Conservation (phyloP, 2,329 filamentous ascomycete genomes). For the Dactylellina sp. region DNA sequence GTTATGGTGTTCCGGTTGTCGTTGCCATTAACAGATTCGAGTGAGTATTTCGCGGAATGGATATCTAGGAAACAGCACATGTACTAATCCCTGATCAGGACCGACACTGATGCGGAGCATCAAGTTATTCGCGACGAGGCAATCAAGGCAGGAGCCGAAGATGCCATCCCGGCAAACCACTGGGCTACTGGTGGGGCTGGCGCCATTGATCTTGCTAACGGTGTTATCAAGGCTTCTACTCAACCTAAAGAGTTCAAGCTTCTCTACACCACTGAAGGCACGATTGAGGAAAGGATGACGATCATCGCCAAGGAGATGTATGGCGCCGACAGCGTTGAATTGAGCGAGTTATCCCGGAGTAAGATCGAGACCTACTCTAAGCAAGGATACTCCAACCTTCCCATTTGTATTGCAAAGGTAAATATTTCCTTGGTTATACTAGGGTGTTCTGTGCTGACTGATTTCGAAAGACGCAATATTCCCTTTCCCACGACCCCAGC, state of each 20-base stretch:
- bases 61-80: not conserved
- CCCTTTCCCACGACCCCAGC: constrained; percentile 88
- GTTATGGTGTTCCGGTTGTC: constrained; percentile 91
- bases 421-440: not conserved
- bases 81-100: constrained; percentile 63
- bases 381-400: constrained; percentile 90
- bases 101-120: constrained; percentile 92
- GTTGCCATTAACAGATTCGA: constrained; percentile 97
- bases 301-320: constrained; percentile 94
- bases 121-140: constrained; percentile 89
- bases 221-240: constrained; percentile 82
- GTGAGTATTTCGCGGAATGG: constrained; percentile 14
- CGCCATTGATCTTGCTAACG: constrained; percentile 86
- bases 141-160: constrained; percentile 89
- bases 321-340: constrained; percentile 86
- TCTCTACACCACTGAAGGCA: constrained; percentile 82
- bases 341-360: constrained; percentile 92
- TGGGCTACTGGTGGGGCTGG: constrained; percentile 95
- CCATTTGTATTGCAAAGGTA: constrained; percentile 90
- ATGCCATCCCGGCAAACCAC: constrained; percentile 93
- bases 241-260: constrained; percentile 89
- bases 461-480: constrained; percentile 81
- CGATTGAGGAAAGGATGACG: constrained; percentile 89
- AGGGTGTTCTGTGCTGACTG: constrained; percentile 1
- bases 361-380: constrained; percentile 95